Conservation (phyloP, 495 filamentous ascomycete species). For the Chaetomium fimeti region DNA sequence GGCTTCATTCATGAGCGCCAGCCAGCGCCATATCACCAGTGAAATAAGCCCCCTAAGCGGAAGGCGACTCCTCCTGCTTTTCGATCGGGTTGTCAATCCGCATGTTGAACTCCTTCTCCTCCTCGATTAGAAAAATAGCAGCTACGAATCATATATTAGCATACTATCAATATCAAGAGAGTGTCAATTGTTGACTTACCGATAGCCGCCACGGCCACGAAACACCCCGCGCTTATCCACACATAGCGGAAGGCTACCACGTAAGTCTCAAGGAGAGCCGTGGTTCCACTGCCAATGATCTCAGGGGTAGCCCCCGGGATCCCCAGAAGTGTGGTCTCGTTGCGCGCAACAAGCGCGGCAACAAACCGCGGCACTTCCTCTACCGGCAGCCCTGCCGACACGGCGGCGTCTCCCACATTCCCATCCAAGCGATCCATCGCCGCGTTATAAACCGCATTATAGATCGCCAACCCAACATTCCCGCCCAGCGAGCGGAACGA, state of each 20-base stretch:
- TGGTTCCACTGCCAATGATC: constrained; percentile 16
- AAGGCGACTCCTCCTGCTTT: not conserved
- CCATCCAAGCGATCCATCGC: not conserved
- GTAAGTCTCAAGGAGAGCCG: constrained; percentile 29
- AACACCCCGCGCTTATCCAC: constrained; percentile 33
- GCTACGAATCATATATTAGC: not conserved
- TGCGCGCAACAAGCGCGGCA: not conserved
- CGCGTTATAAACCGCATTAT: not conserved
- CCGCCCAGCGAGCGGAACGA: constrained; percentile 36
- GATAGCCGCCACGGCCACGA: constrained; percentile 29
- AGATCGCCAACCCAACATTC: constrained; percentile 25
- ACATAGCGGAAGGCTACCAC: constrained; percentile 32
- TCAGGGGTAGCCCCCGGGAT: not conserved
- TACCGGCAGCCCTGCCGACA: not conserved
- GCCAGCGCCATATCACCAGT: too few species aligned
- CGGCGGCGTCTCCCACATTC: not conserved
- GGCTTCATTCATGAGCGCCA: too few species aligned
- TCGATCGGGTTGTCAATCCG: not conserved
- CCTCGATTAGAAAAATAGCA: not conserved
- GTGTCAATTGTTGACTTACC: constrained; percentile 16
- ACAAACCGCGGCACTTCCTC: not conserved
- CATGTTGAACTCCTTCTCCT: not conserved
- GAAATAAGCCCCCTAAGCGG: not conserved
- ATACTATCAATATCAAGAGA: not conserved
- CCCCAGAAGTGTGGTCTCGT: not conserved